Percentiles rank a stretch among this genome's conserved stretches.
These are phyloP conservation scores for Calonectria pauciramosa DNA, from an alignment of 2,329 filamentous ascomycete species.

Conservation along the genomic window DNA sequence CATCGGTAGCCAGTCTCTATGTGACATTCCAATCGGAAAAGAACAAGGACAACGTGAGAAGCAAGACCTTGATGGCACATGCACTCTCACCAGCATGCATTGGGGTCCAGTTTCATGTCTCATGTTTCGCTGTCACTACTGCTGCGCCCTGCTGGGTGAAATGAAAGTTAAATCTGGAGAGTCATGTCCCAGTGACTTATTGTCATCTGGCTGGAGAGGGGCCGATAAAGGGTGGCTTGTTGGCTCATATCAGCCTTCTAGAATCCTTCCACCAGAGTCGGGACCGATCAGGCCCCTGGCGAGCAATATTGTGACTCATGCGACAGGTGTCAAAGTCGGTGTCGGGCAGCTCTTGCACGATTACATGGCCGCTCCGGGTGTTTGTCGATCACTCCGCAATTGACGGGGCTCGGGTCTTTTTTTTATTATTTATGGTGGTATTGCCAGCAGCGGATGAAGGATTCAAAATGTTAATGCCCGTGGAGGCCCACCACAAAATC, in stretches of 20 bases:
- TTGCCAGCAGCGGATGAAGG: constrained; percentile 1
- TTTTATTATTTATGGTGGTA: constrained; percentile 10
- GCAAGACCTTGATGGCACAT: not conserved
- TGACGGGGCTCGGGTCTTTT: constrained; percentile 26
- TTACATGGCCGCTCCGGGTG: constrained; percentile 27
- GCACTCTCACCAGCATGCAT: not conserved
- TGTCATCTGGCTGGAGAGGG: not conserved
- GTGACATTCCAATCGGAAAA: not conserved
- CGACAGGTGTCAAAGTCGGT: constrained; percentile 28
- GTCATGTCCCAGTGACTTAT: constrained; percentile 14
- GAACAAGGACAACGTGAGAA: constrained; percentile 8
- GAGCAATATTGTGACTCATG: constrained; percentile 29
- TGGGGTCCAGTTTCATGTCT: constrained; percentile 17
- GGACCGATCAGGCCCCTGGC: constrained; percentile 34
- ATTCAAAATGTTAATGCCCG: not conserved
- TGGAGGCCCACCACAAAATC: constrained; percentile 25
- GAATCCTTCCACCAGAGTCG: constrained; percentile 41
- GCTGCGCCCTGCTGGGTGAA: not conserved
- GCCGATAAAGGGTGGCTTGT: constrained; percentile 7
- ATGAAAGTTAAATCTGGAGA: not conserved
- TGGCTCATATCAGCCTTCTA: constrained; percentile 42
- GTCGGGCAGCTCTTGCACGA: constrained; percentile 22
- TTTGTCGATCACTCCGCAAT: constrained; percentile 35
- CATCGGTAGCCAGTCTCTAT: not conserved
- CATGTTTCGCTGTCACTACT: not conserved